phyloP scores from a whole-genome alignment of 371 early-diverging fungal genomes.

The Dinochytrium kinnereticum region DNA sequence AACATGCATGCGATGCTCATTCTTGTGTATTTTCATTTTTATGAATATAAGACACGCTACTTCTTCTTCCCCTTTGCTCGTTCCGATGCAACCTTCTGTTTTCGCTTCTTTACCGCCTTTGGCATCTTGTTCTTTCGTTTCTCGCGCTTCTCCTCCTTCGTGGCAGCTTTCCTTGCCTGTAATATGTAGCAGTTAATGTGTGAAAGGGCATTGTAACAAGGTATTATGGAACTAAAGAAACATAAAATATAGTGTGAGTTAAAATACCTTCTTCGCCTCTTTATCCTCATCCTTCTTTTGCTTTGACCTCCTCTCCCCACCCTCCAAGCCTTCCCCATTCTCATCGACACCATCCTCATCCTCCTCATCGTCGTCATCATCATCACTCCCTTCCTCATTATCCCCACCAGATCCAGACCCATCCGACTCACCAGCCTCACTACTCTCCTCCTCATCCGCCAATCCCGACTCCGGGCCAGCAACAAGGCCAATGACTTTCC shows the following conservation, averaged over 20 bases:
- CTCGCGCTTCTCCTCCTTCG: constrained; percentile 90
- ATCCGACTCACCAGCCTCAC: background rate
- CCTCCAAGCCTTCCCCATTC: constrained; percentile 48
- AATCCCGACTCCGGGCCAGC: background rate
- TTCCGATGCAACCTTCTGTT: constrained; percentile 45
- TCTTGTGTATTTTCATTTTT: background rate
- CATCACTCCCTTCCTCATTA: constrained; percentile 46
- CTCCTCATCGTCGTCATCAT: constrained; percentile 54
- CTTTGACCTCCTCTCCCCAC: constrained; percentile 52
- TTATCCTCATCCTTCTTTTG: constrained; percentile 78
- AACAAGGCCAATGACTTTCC: constrained; percentile 23
- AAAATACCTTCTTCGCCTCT: constrained; percentile 75
- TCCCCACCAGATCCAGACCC: constrained; percentile 5
- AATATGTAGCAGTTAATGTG: too few relatives aligned
- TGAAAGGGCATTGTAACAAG: background rate
- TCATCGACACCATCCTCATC: constrained; percentile 49
- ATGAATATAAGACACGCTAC: too few relatives aligned
- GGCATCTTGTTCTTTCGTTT: constrained; percentile 92
- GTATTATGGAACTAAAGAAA: background rate
- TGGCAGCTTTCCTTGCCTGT: constrained; percentile 73
- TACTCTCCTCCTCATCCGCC: constrained; percentile 18
- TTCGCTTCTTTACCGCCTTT: constrained; percentile 94
- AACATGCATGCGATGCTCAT: background rate
- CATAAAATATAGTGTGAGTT: too few relatives aligned
- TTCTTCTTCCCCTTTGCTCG: constrained; percentile 11